Base-by-base conservation (phyloP, 352 stramenopile species). In the Globisporangium lucens region DNA sequence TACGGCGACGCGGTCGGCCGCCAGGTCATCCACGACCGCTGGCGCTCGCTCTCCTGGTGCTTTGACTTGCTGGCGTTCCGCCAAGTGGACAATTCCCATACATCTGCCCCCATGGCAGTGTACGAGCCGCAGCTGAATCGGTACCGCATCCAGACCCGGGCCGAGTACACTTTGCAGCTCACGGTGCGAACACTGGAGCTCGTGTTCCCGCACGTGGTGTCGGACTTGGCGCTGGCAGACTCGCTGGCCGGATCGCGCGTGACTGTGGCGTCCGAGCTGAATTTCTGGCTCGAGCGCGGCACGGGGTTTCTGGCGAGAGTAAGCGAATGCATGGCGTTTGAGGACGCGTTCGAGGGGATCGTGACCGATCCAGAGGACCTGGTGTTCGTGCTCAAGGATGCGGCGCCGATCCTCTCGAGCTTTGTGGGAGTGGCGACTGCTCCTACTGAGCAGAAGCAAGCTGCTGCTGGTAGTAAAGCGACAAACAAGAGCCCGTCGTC, bases 291-390 rank as follows among this genome's bases (percentile, higher is more conserved):
- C 29, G 66, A 74, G 29, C 46, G 55, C 2, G 7, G 43, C 12
- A 65, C 52, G 33, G 38, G 60, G 2, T 55, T 79, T 55, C 27
- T 69, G 12, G 27, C 41, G 15, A 56, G 56, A 52, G 63, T 80
- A 46, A 56, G 67, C 20, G 66, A 66, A 33, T 61, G 72, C 43
- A 73, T 80, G 58, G 65, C 82, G 59, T 85, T 78, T 33, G 49
- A 78, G n/a, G 47, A 29, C 35, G 72, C 66, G 6, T 73, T 85
- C 29, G 65, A 52, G 6, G 46, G 22, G 6, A 36, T 83, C 17
- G 63, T 81, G 12, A 58, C 49, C 35, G 69, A 81, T 43, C 65
- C 69, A 1, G 47, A 27, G 17, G 66, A 71, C 12, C 61, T 85
- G 36, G 67, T 63, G 24, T 66, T 72, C 60, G 62, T 74, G 35